Base-by-base conservation (phyloP, 192 early-diverging fungal species). In the Backusella australiensis region DNA sequence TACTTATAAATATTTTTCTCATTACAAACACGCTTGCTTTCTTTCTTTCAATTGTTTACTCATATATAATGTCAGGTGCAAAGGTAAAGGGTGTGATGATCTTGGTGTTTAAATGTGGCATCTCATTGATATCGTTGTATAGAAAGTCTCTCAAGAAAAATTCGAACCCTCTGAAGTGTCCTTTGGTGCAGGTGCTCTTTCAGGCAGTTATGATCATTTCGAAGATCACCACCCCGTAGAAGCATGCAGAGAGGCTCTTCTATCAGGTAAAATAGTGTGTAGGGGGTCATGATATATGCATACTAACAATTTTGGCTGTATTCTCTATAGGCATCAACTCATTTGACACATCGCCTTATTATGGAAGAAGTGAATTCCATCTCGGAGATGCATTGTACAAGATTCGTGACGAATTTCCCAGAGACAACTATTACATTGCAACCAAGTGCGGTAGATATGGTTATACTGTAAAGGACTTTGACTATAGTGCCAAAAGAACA, bases 371-470 rank as follows among this genome's bases (percentile, higher is more conserved):
- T 70, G 92, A 94, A 78, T 69, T 80, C 11, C 85, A 90, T 38
- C 87, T 94, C 3, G 92, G 93, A 15, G 80, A 88, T 3, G 91
- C 89, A 1, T 78, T 94, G 0, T 63, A 74, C 1, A 46, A 73
- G 11, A 74, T 94, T 46, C 63, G 69, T 8, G 56, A 65, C 2
- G 86, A 89, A 34, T 90, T 85, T 44, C 90, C 91, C 46, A 86
- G 93, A n/a, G 85, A 86, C 1, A 80, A 77, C 12, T 94, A 94
- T 80, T 84, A 88, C 53, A 80, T 93, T 41, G 85, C 88, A 69
- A 94, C 93, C 17, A 94, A 94, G 66, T 80, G 87, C n/a, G 93
- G 93, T 0, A 86, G 93, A 21, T 94, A 94, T 81, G 93, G 93
- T 14, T 84, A 82, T 65, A 78, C 74, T 67, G 85, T 71, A 35